Evolutionary conservation across 257 asterid genomes (phyloP).

Genomic region (Buddleja alternifolia): DNA sequence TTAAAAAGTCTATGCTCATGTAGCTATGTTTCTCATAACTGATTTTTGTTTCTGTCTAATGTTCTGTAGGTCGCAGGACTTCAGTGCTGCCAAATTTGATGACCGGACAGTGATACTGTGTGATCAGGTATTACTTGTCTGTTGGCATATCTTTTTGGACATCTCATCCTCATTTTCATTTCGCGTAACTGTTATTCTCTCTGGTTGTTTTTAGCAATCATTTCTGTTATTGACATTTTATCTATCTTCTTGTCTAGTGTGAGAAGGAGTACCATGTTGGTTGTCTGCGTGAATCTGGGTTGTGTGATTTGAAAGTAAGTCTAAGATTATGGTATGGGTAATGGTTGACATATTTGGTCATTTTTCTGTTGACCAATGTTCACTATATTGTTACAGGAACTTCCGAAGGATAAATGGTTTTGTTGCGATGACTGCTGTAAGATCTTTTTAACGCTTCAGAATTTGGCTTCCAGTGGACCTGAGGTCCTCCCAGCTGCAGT

Average conservation of each 20-base stretch:
- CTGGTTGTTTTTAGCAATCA: neutral
- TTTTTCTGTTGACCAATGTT: slow-evolving; percentile 27
- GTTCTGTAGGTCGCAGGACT: slow-evolving; percentile 76
- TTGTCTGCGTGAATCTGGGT: slow-evolving; percentile 77
- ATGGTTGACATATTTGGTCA: slow-evolving; percentile 11
- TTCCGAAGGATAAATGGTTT: slow-evolving; percentile 96
- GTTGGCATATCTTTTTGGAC: slow-evolving; percentile 6
- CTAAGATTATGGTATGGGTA: slow-evolving; percentile 6
- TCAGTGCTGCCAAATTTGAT: slow-evolving; percentile 90
- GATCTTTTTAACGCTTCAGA: slow-evolving; percentile 67
- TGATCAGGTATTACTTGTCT: slow-evolving; percentile 68
- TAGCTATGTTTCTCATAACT: slow-evolving; percentile 4
- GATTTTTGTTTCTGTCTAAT: slow-evolving; percentile 30
- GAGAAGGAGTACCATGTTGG: slow-evolving; percentile 99
- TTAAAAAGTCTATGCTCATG: slow-evolving; percentile 13
- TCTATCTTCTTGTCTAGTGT: slow-evolving; percentile 57
- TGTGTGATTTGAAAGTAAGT: slow-evolving; percentile 90
- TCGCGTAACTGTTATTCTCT: no score
- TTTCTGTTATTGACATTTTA: slow-evolving; percentile 12
- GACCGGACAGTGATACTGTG: slow-evolving; percentile 91
- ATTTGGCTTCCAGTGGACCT: slow-evolving; percentile 57
- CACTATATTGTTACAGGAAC: slow-evolving; percentile 64
- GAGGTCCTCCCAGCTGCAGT: slow-evolving; percentile 65
- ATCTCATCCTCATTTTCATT: no score
- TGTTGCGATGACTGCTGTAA: slow-evolving; percentile 81